Evolutionary conservation across 2,329 filamentous ascomycete genomes (phyloP).

Genomic region (Dactylellina haptotyla): DNA sequence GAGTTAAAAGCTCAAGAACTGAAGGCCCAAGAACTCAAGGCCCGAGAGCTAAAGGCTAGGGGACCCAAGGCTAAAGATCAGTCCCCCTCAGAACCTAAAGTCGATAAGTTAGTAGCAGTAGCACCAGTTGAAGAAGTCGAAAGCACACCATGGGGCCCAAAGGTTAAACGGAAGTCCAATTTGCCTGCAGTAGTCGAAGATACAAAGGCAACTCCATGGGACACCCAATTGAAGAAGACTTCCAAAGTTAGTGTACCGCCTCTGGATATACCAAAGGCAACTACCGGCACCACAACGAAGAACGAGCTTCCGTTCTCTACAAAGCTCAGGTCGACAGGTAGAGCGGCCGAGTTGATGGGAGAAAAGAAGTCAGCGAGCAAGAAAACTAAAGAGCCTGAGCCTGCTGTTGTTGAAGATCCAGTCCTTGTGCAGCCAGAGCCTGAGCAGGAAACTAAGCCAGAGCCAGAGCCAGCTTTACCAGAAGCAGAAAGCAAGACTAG

Average conservation of each 20-base stretch:
- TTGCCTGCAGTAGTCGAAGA: slow-evolving; percentile 24
- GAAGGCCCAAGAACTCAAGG: neutral
- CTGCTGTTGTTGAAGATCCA: too few species aligned
- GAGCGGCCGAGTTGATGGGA: slow-evolving; percentile 45
- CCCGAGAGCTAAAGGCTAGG: slow-evolving; percentile 1
- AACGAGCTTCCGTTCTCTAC: slow-evolving; percentile 44
- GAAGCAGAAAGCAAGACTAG: slow-evolving; percentile 8
- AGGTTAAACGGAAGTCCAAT: slow-evolving; percentile 30
- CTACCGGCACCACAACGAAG: slow-evolving; percentile 9
- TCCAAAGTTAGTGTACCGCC: slow-evolving; percentile 11
- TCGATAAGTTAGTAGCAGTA: slow-evolving; percentile 13
- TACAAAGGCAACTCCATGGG: slow-evolving; percentile 16
- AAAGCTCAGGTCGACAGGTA: slow-evolving; percentile 46
- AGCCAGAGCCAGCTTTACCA: slow-evolving; percentile 9
- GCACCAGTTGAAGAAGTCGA: slow-evolving; percentile 36
- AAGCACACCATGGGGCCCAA: slow-evolving; percentile 32
- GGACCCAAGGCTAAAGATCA: neutral
- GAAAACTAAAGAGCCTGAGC: slow-evolving; percentile 25
- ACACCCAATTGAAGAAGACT: slow-evolving; percentile 21
- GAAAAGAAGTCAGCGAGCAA: slow-evolving; percentile 7
- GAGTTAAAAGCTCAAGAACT: neutral
- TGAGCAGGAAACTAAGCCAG: slow-evolving; percentile 1
- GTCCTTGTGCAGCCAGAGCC: too few species aligned
- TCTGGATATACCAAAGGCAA: slow-evolving; percentile 31
- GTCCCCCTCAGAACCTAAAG: neutral